Evolutionary conservation across 225 moss, liverwort and hornwort species (phyloP).

Genomic region (Thuidium tamariscinum): DNA sequence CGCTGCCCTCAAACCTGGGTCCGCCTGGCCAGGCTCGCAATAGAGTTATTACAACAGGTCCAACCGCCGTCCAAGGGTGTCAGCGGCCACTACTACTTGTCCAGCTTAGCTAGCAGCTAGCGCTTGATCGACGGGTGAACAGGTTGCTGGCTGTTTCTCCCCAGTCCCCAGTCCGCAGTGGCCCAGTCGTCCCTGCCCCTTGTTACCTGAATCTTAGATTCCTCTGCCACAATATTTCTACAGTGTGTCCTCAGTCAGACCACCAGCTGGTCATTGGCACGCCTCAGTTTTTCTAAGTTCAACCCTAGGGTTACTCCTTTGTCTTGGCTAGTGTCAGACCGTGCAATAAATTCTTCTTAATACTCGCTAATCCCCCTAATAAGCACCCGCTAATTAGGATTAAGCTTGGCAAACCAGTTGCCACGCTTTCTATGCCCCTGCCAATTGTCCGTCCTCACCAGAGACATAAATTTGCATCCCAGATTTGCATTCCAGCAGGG

Average conservation of each 20-base stretch:
- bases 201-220: constrained; percentile 29
- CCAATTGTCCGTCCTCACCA: no score
- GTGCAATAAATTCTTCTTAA: not conserved
- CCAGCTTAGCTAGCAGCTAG: not conserved
- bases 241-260: constrained; percentile 15
- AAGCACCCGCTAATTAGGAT: not conserved
- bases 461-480: no score
- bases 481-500: no score
- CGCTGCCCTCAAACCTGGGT: constrained; percentile 18
- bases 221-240: constrained; percentile 33
- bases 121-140: constrained; percentile 1
- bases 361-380: not conserved
- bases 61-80: constrained; percentile 14
- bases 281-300: not conserved
- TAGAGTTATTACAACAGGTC: not conserved
- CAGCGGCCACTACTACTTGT: not conserved
- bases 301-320: not conserved
- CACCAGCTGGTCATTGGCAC: constrained; percentile 1
- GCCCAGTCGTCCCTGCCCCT: not conserved
- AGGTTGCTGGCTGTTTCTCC: not conserved
- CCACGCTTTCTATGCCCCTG: no score
- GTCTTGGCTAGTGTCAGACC: not conserved
- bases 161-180: no score
- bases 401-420: no score
- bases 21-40: not conserved